Evolutionary conservation across 1,139 yeast genomes (phyloP).

Genomic region (Geotrichum histeridarum): DNA sequence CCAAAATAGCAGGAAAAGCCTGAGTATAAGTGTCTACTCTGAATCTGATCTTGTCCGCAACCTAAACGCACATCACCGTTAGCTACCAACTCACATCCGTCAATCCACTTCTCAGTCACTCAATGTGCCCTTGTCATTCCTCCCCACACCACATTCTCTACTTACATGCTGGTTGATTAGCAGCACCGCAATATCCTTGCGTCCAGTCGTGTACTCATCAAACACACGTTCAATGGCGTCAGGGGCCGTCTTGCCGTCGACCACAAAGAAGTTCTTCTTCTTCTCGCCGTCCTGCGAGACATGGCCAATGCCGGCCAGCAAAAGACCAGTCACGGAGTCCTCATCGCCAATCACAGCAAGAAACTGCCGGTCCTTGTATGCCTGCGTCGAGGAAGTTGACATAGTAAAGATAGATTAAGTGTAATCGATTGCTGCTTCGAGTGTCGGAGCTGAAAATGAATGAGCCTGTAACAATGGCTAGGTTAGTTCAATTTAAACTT

Average conservation of each 20-base stretch:
- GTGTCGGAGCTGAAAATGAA: not conserved
- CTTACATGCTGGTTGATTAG: slow-evolving; percentile 79
- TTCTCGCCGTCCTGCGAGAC: slow-evolving; percentile 50
- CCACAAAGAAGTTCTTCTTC: slow-evolving; percentile 77
- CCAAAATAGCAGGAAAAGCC: slow-evolving; percentile 94
- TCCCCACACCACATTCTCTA: slow-evolving; percentile 2
- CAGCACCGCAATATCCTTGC: slow-evolving; percentile 89
- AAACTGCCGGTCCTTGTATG: slow-evolving; percentile 58
- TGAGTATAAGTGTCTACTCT: slow-evolving; percentile 77
- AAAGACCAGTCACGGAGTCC: slow-evolving; percentile 92
- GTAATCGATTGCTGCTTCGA: not conserved
- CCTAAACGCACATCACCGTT: slow-evolving; percentile 21
- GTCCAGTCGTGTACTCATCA: slow-evolving; percentile 61
- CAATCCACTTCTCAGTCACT: too few relatives aligned
- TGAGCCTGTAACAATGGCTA: too few relatives aligned
- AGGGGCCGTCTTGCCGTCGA: slow-evolving; percentile 70
- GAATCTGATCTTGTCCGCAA: slow-evolving; percentile 84
- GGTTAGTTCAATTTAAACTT: too few relatives aligned
- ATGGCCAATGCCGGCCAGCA: slow-evolving; percentile 94
- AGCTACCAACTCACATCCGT: not conserved
- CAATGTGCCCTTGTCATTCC: too few relatives aligned
- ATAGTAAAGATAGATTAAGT: not conserved
- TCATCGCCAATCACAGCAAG: slow-evolving; percentile 95
- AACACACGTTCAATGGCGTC: slow-evolving; percentile 75
- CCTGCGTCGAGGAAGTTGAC: slow-evolving; percentile 18